Conservation (phyloP, 78 protist species). For the Emiliania huxleyi region DNA sequence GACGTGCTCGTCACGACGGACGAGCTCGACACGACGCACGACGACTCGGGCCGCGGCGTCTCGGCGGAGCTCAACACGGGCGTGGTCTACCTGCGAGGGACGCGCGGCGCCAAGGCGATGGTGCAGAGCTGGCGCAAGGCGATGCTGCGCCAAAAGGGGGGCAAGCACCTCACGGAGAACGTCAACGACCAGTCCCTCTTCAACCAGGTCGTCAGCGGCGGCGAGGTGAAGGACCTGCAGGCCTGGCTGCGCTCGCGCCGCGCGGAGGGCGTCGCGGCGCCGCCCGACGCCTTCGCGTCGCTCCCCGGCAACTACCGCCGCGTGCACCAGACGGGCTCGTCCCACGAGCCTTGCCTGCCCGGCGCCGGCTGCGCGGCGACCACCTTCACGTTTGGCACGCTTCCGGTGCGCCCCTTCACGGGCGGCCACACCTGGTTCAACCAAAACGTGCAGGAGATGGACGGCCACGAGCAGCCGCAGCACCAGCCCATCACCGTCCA, state of each 20-base stretch:
- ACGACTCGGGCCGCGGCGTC: neutral
- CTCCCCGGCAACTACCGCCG: too few species aligned
- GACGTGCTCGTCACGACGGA: neutral
- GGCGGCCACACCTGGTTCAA: neutral
- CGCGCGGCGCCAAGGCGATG: neutral
- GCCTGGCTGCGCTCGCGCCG: too few species aligned
- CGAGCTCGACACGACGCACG: neutral
- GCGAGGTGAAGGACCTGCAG: neutral
- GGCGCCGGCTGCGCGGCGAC: neutral
- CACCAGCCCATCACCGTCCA: neutral
- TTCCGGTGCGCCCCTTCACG: neutral
- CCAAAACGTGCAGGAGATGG: neutral
- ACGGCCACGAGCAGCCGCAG: neutral
- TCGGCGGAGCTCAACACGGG: neutral
- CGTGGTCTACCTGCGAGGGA: neutral
- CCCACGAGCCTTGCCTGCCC: too few species aligned
- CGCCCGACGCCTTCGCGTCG: too few species aligned
- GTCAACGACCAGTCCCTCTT: neutral
- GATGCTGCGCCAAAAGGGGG: neutral
- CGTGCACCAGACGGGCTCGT: too few species aligned
- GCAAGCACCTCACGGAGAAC: neutral
- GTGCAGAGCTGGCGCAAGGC: neutral
- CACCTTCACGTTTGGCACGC: neutral
- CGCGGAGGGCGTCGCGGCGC: too few species aligned
- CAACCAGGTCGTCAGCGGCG: neutral